Conservation (phyloP, 1,284 basidiomycete genomes). For the Tilletia indica region DNA sequence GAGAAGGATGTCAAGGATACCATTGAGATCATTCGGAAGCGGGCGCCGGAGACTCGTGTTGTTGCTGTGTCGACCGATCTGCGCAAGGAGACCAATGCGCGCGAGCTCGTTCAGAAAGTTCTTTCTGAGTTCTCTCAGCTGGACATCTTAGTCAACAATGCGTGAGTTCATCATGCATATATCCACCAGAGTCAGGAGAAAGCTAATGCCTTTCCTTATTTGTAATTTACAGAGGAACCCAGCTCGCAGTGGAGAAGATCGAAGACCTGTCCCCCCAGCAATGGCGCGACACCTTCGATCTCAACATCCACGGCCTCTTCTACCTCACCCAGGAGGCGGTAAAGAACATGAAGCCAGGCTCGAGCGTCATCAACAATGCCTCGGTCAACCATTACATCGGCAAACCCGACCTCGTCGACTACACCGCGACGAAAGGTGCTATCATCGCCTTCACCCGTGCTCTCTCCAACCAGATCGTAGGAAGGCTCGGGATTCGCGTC, state of each 20-base stretch:
- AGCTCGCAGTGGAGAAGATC: conserved; percentile 59
- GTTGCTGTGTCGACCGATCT: conserved; percentile 60
- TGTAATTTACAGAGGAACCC: conserved; percentile 57
- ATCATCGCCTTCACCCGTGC: conserved; percentile 62
- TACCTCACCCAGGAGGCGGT: conserved; percentile 58
- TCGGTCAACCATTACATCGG: conserved; percentile 59
- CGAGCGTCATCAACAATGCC: conserved; percentile 67
- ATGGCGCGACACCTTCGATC: conserved; percentile 37
- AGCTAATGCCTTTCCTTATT: too few species aligned
- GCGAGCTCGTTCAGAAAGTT: conserved; percentile 62
- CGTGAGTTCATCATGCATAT: conserved; percentile 48
- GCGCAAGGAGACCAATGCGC: conserved; percentile 50
- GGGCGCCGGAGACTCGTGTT: conserved; percentile 56
- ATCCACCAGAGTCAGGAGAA: too few species aligned
- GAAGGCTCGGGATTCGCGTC: conserved; percentile 63
- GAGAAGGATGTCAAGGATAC: conserved; percentile 59
- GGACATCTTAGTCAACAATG: conserved; percentile 64
- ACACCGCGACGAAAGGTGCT: conserved; percentile 60
- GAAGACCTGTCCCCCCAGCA: conserved; percentile 40
- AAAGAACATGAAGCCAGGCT: conserved; percentile 66
- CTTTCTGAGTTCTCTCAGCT: conserved; percentile 56
- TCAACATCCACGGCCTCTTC: conserved; percentile 40
- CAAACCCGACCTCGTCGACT: conserved; percentile 60
- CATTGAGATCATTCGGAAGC: conserved; percentile 25
- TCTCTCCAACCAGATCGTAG: conserved; percentile 64